A percentile compares a stretch with the other conserved stretches of the same genome.
Conservation (phyloP, 805 yeast genomes). For the Saccharomycopsis sp. region DNA sequence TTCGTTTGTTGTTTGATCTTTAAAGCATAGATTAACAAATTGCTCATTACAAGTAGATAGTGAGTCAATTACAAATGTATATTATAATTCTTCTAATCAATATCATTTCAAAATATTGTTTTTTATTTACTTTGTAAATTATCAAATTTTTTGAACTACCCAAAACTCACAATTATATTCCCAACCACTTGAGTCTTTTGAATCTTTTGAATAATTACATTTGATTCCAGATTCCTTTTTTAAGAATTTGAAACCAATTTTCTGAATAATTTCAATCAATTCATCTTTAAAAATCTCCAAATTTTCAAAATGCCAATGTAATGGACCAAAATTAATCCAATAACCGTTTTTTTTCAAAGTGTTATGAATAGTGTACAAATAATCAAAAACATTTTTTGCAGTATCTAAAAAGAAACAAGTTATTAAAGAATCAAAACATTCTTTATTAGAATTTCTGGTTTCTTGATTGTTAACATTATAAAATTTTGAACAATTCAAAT, state of each 20-base stretch:
- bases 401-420: slow-evolving; percentile 61
- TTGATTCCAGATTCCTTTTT: slow-evolving; percentile 34
- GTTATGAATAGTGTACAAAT: slow-evolving; percentile 37
- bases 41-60: too few relatives aligned
- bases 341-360: slow-evolving; percentile 35
- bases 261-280: slow-evolving; percentile 33
- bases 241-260: slow-evolving; percentile 41
- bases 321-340: slow-evolving; percentile 63
- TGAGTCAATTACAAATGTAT: too few relatives aligned
- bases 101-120: too few relatives aligned
- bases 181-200: slow-evolving; percentile 40
- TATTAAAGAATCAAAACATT: slow-evolving; percentile 34
- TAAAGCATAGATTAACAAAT: too few relatives aligned
- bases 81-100: too few relatives aligned
- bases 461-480: not conserved
- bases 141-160: slow-evolving; percentile 38
- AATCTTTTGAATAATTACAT: slow-evolving; percentile 45
- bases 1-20: not conserved
- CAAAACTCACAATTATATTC: slow-evolving; percentile 57
- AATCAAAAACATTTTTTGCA: slow-evolving; percentile 48
- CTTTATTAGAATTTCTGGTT: slow-evolving; percentile 26
- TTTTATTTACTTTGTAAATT: not conserved
- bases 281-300: slow-evolving; percentile 52
- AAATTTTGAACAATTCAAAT: slow-evolving; percentile 11
- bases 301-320: slow-evolving; percentile 63